These are phyloP conservation scores for Eleusine indica DNA, from an alignment of 176 grass and related monocot species.

Conservation along the genomic window DNA sequence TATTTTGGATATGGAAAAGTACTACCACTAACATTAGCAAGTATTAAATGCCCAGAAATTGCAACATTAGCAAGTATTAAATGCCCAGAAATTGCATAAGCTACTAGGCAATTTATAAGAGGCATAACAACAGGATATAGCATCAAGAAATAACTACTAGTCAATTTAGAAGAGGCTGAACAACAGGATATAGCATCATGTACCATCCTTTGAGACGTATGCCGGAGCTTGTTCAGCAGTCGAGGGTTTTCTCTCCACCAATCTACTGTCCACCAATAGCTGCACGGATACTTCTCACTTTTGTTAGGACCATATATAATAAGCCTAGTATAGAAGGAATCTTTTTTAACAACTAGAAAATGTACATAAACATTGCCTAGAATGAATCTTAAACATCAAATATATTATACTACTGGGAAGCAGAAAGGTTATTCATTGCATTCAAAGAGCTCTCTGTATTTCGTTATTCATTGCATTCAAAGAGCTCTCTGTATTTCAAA, in stretches of 20 bases:
- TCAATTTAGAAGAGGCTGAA: not conserved
- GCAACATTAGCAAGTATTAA: not conserved
- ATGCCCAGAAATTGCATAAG: not conserved
- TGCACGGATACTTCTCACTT: constrained; percentile 41
- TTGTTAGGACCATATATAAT: constrained; percentile 1
- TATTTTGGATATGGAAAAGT: constrained; percentile 9
- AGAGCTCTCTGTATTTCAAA: not conserved
- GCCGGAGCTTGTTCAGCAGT: constrained; percentile 45
- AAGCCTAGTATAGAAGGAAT: constrained; percentile 3
- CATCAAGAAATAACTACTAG: not conserved
- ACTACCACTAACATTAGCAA: not conserved
- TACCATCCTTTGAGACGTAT: constrained; percentile 67
- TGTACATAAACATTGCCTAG: not conserved
- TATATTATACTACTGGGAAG: not conserved
- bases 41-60: not conserved
- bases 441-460: not conserved
- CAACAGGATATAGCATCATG: not conserved
- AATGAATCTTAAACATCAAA: not conserved
- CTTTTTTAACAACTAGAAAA: constrained; percentile 20
- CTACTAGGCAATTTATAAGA: no score
- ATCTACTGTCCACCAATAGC: constrained; percentile 79
- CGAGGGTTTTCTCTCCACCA: constrained; percentile 57
- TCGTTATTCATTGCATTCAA: constrained; percentile 2
- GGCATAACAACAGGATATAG: no score
- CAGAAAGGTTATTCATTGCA: not conserved